A percentile compares a stretch with the other conserved stretches of the same genome.
Evolutionary conservation across 345 rosid species (phyloP).

Genomic region (Pistacia atlantica): DNA sequence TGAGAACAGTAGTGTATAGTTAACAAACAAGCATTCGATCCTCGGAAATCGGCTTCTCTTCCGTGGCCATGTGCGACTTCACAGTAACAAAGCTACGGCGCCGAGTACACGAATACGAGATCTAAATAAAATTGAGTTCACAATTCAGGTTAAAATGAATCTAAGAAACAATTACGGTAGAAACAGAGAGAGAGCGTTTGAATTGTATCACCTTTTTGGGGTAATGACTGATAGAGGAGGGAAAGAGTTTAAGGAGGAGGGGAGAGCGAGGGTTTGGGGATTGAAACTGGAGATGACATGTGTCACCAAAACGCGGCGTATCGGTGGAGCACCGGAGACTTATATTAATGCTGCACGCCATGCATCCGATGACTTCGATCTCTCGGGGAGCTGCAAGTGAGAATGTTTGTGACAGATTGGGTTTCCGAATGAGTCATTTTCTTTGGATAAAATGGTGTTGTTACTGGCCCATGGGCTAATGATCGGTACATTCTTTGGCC

Average conservation of each 20-base stretch:
- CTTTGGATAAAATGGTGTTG: neutral
- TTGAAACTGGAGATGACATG: constrained; percentile 21
- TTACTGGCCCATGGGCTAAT: constrained; percentile 3
- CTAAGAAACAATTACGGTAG: neutral
- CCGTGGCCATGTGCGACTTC: constrained; percentile 61
- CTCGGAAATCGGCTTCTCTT: constrained; percentile 52
- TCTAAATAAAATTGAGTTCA: constrained; percentile 24
- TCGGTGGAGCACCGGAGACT: constrained; percentile 46
- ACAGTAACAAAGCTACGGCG: constrained; percentile 45
- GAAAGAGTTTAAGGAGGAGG: constrained; percentile 23
- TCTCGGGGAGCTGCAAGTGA: neutral
- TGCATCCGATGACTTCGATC: constrained; percentile 30
- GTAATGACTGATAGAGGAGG: constrained; percentile 21
- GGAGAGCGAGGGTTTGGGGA: constrained; percentile 40
- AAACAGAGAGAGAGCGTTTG: neutral
- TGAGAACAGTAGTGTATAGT: neutral
- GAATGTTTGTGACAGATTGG: neutral
- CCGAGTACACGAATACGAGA: constrained; percentile 38
- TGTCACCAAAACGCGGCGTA: constrained; percentile 50
- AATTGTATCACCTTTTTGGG: constrained; percentile 31
- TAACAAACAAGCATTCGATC: constrained; percentile 81
- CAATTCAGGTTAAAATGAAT: neutral
- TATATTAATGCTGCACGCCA: constrained; percentile 45
- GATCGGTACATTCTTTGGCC: neutral
- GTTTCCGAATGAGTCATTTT: neutral